These are phyloP conservation scores for Chrysopogon serrulatus DNA, from an alignment of 176 grass and related monocot genomes.

Conservation along the genomic window DNA sequence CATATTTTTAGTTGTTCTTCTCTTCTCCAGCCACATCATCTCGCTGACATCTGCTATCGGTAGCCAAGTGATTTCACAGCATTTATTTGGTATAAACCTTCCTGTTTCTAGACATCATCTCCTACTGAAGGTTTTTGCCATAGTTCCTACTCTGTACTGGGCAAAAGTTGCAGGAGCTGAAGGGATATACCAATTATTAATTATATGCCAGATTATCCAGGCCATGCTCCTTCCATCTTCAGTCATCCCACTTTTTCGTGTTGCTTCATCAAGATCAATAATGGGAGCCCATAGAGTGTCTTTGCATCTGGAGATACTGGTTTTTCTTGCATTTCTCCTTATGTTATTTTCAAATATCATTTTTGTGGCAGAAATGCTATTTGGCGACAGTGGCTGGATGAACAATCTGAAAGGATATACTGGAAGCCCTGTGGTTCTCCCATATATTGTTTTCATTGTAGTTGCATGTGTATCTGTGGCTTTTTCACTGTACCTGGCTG, in stretches of 20 bases:
- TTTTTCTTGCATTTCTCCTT: constrained; percentile 74
- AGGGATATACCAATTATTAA: constrained; percentile 87
- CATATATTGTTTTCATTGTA: constrained; percentile 57
- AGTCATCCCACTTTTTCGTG: constrained; percentile 79
- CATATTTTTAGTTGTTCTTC: constrained; percentile 81
- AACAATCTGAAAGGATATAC: constrained; percentile 80
- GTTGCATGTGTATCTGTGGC: constrained; percentile 55
- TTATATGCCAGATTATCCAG: constrained; percentile 87
- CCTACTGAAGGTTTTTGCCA: constrained; percentile 63
- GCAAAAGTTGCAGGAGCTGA: constrained; percentile 67
- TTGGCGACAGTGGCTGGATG: constrained; percentile 86
- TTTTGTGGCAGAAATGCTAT: constrained; percentile 81
- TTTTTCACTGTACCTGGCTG: constrained; percentile 76
- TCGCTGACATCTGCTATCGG: constrained; percentile 73
- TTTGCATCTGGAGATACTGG: constrained; percentile 75
- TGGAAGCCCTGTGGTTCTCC: constrained; percentile 55
- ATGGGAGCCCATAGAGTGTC: constrained; percentile 83
- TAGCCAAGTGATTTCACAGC: constrained; percentile 61
- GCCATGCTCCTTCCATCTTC: constrained; percentile 95
- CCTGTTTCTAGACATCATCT: constrained; percentile 50
- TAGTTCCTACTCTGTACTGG: constrained; percentile 70
- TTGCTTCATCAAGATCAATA: constrained; percentile 85
- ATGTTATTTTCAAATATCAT: constrained; percentile 88
- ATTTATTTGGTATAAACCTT: constrained; percentile 84
- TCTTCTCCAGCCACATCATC: constrained; percentile 88